phyloP scores from a whole-genome alignment of 306 rosid species.

The Vachellia pachyceras region DNA sequence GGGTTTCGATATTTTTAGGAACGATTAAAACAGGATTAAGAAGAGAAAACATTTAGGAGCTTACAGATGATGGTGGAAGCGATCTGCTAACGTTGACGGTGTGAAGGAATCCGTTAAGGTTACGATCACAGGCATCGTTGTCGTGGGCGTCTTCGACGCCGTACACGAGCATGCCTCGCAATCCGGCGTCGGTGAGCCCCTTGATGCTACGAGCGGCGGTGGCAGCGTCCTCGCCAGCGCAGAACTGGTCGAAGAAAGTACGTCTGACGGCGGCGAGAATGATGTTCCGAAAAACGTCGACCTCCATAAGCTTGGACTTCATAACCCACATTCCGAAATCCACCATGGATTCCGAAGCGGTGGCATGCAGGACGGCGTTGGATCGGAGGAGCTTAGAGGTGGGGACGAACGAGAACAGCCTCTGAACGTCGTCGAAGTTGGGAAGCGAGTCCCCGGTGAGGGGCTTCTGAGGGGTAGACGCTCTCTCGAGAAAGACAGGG shows the following conservation, averaged over 20 bases:
- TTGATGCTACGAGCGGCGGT: constrained; percentile 53
- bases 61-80: constrained; percentile 80
- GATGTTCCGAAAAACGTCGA: constrained; percentile 9
- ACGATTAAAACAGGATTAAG: neutral
- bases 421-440: constrained; percentile 48
- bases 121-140: constrained; percentile 66
- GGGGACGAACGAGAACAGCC: constrained; percentile 58
- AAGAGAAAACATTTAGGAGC: neutral
- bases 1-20: neutral
- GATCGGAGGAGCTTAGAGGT: constrained; percentile 60
- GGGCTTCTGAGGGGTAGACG: neutral
- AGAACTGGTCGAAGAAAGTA: constrained; percentile 69
- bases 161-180: constrained; percentile 83
- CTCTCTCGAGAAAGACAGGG: neutral
- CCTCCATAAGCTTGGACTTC: constrained; percentile 69
- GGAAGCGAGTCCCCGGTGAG: neutral
- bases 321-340: constrained; percentile 81
- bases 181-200: constrained; percentile 52
- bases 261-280: constrained; percentile 39
- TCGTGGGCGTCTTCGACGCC: constrained; percentile 75
- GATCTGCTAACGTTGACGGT: constrained; percentile 65
- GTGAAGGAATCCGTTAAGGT: constrained; percentile 58
- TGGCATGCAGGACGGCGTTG: constrained; percentile 69
- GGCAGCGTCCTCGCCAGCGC: constrained; percentile 77
- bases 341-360: constrained; percentile 73